Conservation (phyloP, 495 filamentous ascomycete genomes). For the Aspergillus egyptiacus region DNA sequence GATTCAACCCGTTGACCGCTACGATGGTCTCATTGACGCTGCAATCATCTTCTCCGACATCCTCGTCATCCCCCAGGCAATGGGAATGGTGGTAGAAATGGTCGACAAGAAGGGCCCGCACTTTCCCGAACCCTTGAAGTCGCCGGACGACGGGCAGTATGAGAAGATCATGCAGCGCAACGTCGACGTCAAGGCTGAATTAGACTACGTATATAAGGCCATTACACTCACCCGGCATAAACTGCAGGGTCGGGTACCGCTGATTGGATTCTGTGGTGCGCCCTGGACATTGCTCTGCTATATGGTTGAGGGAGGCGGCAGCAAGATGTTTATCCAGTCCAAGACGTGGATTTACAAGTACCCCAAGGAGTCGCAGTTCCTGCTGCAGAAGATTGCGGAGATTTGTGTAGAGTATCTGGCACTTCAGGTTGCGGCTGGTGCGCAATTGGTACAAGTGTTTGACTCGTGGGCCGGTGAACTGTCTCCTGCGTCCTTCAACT, state of each 20-base stretch:
- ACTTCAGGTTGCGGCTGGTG: slow-evolving; percentile 84
- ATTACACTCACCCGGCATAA: slow-evolving; percentile 88
- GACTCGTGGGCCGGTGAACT: slow-evolving; percentile 97
- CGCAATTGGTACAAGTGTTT: slow-evolving; percentile 93
- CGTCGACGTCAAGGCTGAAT: slow-evolving; percentile 75
- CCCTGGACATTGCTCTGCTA: slow-evolving; percentile 97
- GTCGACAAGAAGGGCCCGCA: slow-evolving; percentile 90
- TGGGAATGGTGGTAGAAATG: slow-evolving; percentile 98
- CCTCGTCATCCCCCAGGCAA: slow-evolving; percentile 91
- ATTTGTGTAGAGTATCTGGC: slow-evolving; percentile 92
- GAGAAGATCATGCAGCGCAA: slow-evolving; percentile 64
- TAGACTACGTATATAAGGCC: slow-evolving; percentile 92
- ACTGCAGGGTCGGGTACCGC: slow-evolving; percentile 76
- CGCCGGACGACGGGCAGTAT: slow-evolving; percentile 76
- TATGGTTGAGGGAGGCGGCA: slow-evolving; percentile 96
- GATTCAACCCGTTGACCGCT: slow-evolving; percentile 89
- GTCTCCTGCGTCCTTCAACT: slow-evolving; percentile 71
- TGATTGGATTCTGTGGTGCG: slow-evolving; percentile 96
- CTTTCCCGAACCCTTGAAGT: slow-evolving; percentile 77
- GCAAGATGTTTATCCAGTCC: slow-evolving; percentile 80
- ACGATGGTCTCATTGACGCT: slow-evolving; percentile 82
- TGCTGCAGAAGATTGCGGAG: slow-evolving; percentile 86
- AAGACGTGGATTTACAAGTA: slow-evolving; percentile 98
- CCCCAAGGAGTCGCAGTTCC: slow-evolving; percentile 65
- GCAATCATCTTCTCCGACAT: slow-evolving; percentile 99